Conservation (phyloP, 2,329 filamentous ascomycete species). For the Colletotrichum cuscutae region DNA sequence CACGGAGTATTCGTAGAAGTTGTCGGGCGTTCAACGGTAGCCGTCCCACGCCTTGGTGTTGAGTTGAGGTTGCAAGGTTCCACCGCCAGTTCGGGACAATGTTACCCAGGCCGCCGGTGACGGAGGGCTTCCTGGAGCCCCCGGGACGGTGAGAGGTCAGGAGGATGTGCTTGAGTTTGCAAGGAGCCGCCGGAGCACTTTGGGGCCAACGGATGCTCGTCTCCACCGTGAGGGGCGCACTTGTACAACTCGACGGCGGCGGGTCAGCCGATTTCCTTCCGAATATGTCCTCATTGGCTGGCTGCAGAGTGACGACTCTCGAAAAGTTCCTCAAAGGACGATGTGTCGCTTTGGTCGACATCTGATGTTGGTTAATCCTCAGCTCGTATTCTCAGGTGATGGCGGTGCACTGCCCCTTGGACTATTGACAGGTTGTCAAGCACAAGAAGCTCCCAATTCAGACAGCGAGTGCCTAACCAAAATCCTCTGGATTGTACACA, state of each 20-base stretch:
- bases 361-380: background rate
- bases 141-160: slow-evolving; percentile 2
- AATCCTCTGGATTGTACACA: background rate
- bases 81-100: slow-evolving; percentile 26
- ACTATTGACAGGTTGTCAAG: background rate
- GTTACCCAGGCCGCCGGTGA: slow-evolving; percentile 23
- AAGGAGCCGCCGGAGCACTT: background rate
- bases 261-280: slow-evolving; percentile 6
- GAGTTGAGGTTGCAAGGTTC: slow-evolving; percentile 16
- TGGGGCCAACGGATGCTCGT: background rate
- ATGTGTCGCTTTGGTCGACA: background rate
- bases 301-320: slow-evolving; percentile 1
- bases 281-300: background rate
- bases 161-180: background rate
- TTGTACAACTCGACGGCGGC: background rate
- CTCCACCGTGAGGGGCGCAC: background rate
- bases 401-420: background rate
- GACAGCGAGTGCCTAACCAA: background rate
- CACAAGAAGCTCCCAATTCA: background rate
- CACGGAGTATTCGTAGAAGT: background rate
- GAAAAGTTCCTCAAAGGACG: background rate
- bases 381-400: slow-evolving; percentile 4
- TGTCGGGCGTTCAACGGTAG: slow-evolving; percentile 1
- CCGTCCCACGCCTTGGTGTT: slow-evolving; percentile 7
- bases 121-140: slow-evolving; percentile 3